phyloP scores from a whole-genome alignment of 768 basidiomycete genomes.

The Asterophora parasitica region DNA sequence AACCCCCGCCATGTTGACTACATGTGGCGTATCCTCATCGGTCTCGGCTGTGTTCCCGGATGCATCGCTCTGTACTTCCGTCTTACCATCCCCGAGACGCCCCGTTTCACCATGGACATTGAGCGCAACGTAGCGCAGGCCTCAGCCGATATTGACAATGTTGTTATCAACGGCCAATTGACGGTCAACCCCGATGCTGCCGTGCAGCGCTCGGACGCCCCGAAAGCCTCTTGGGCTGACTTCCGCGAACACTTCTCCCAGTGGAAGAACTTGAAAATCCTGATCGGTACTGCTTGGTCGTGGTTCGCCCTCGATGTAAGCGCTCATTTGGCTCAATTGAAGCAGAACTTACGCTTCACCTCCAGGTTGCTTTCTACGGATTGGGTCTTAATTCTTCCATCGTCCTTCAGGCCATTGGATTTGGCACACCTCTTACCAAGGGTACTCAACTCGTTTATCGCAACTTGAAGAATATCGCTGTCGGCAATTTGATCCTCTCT shows the following conservation, averaged over 20 bases:
- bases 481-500: conserved; percentile 75
- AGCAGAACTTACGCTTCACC: background rate
- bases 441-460: conserved; percentile 44
- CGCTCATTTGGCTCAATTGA: conserved; percentile 7
- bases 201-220: conserved; percentile 59
- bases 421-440: conserved; percentile 41
- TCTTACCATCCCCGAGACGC: conserved; percentile 88
- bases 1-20: conserved; percentile 56
- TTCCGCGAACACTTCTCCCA: conserved; percentile 65
- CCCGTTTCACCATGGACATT: conserved; percentile 89
- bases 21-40: conserved; percentile 86
- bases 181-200: conserved; percentile 50
- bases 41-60: conserved; percentile 81
- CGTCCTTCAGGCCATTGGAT: conserved; percentile 72
- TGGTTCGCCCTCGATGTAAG: conserved; percentile 87
- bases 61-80: conserved; percentile 86
- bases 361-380: conserved; percentile 82
- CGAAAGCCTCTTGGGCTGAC: conserved; percentile 64
- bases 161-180: conserved; percentile 46
- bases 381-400: conserved; percentile 79
- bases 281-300: conserved; percentile 73
- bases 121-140: conserved; percentile 81
- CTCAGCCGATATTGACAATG: conserved; percentile 63
- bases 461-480: conserved; percentile 56
- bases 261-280: conserved; percentile 75